phyloP scores from a whole-genome alignment of 345 rosid species.

The Brassica incana region DNA sequence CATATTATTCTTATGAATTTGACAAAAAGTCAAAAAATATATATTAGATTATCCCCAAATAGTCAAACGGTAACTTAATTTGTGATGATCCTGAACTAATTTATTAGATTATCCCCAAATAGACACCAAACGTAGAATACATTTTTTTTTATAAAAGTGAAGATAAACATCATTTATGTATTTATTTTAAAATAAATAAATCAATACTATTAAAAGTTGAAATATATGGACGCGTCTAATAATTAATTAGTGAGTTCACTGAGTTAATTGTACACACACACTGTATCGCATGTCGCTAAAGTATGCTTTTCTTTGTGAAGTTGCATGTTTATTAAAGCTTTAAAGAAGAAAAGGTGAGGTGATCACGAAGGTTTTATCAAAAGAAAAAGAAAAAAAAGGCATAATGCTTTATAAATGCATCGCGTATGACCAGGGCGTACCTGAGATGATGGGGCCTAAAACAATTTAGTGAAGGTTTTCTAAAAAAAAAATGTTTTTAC shows the following conservation, averaged over 20 bases:
- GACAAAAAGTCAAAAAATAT: neutral
- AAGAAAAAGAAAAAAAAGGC: neutral
- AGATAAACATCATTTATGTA: neutral
- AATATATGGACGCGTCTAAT: neutral
- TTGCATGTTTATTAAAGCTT: constrained; percentile 19
- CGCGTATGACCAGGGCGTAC: neutral
- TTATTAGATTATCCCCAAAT: too few relatives aligned
- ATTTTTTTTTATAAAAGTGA: neutral
- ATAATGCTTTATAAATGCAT: constrained; percentile 5
- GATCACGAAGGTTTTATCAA: constrained; percentile 1
- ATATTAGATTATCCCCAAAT: too few relatives aligned
- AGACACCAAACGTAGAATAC: neutral
- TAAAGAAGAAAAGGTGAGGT: constrained; percentile 5
- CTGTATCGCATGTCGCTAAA: neutral
- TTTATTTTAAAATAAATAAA: neutral
- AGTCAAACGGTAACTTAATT: neutral
- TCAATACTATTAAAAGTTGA: neutral
- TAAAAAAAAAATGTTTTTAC: too few relatives aligned
- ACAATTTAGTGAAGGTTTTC: too few relatives aligned
- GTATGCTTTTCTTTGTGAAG: constrained; percentile 1
- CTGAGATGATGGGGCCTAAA: too few relatives aligned
- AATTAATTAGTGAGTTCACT: neutral
- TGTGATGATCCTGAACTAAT: neutral
- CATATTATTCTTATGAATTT: neutral
- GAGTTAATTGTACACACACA: neutral